These are phyloP conservation scores for Aspergillus alliaceus DNA, from an alignment of 2,329 filamentous ascomycete species.

Conservation along the genomic window DNA sequence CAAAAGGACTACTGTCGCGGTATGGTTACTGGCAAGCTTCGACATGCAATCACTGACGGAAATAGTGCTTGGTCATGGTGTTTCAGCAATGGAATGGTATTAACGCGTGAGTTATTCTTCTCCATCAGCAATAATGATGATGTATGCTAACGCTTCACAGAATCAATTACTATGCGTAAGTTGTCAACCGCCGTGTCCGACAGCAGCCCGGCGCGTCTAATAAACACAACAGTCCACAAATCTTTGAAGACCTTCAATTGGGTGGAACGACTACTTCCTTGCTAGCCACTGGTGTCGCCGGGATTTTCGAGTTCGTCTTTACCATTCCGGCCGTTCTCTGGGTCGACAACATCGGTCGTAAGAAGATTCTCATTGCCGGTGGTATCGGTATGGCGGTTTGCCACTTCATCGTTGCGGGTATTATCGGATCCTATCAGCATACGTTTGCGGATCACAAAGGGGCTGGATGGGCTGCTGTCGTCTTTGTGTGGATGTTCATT, in stretches of 20 bases:
- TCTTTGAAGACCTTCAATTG: constrained; percentile 37
- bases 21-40: constrained; percentile 35
- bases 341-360: constrained; percentile 43
- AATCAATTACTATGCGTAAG: constrained; percentile 43
- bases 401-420: constrained; percentile 70
- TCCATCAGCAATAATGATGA: neutral
- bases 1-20: constrained; percentile 34
- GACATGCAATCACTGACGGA: constrained; percentile 59
- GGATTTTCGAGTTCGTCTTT: constrained; percentile 40
- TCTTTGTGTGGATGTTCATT: constrained; percentile 66
- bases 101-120: constrained; percentile 11
- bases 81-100: constrained; percentile 52
- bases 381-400: constrained; percentile 69
- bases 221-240: constrained; percentile 22
- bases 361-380: constrained; percentile 45
- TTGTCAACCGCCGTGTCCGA: neutral
- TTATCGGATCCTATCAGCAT: constrained; percentile 64
- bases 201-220: neutral
- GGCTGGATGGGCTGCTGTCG: constrained; percentile 69
- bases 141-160: neutral
- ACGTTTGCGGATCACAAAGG: constrained; percentile 58
- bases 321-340: constrained; percentile 44
- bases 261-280: constrained; percentile 39
- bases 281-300: constrained; percentile 41
- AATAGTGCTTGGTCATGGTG: constrained; percentile 50